Evolutionary conservation across 2,329 filamentous ascomycete species (phyloP), one percentile per base, ranked within the genome.

Genomic region (Monascus ruber): DNA sequence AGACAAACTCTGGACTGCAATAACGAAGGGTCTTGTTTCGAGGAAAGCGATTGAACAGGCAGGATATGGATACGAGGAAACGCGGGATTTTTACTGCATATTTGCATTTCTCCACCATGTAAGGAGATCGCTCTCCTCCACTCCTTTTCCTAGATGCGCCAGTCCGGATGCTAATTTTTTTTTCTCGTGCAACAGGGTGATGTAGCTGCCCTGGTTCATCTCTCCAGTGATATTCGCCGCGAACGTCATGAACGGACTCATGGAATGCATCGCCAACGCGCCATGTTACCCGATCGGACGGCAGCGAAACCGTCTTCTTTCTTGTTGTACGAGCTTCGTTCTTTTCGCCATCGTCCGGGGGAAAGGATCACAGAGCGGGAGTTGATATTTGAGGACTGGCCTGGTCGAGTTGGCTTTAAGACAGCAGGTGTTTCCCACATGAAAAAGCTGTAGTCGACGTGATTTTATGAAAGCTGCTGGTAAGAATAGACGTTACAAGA

Each of bases 1-100:
- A 29, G 73, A 75, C 40, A 77, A 82, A 43, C 84, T 94, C 69
- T 96, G 89, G 89, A 98, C 91, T 0, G 91, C 96, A 64, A 86
- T 98, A 51, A 94, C 89, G 34, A 94, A 94, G 65, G 88, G 94
- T 50, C 66, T 96, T 29, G 85, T 96, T 10, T 72, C 81, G 42
- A 79, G 82, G 38, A 87, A 95, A 58, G 91, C 91, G 11, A 84
- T 96, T 47, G 81, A 94, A 50, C 72, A 82, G 52, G 67, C 81
- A 55, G 85, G 85, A 2, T 96, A 94, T 62, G 79, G 85, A 43
- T 96, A 81, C 55, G 86, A 95, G 58, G 88, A 96, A 70, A 91
- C 85, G 0, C 82, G 86, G 39, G 77, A 74, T 45, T 93, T 86
- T 63, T 96, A 84, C 64, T 96, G 95, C 62, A 78, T 96, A 34